A percentile compares a stretch with the other conserved stretches of the same genome.
phyloP scores from a whole-genome alignment of 2,329 filamentous ascomycete genomes.

The Pestalotiopsis sp. region DNA sequence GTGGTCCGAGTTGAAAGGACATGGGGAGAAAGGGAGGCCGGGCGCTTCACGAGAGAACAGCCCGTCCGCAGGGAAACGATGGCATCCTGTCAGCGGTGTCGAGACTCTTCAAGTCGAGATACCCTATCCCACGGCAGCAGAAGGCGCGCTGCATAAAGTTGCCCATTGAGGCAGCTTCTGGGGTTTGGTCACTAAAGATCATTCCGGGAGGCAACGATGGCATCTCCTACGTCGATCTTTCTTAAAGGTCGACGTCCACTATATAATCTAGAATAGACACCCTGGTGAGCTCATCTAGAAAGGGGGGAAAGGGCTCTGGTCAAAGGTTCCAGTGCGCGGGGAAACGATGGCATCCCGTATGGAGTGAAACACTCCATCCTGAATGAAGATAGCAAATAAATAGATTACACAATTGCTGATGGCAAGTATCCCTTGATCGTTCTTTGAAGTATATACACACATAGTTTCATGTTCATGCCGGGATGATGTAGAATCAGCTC shows the following conservation, averaged over 20 bases:
- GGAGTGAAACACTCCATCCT: slow-evolving; percentile 16
- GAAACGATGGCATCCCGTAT: slow-evolving; percentile 33
- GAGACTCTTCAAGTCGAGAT: not conserved
- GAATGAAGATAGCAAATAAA: not conserved
- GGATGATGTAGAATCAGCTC: too few relatives aligned
- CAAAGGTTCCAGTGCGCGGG: slow-evolving; percentile 24
- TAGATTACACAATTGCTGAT: not conserved
- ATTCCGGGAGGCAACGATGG: slow-evolving; percentile 31
- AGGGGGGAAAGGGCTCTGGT: slow-evolving; percentile 23
- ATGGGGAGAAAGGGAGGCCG: slow-evolving; percentile 16
- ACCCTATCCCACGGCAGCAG: slow-evolving; percentile 18
- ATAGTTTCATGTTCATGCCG: too few relatives aligned
- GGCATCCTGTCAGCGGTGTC: slow-evolving; percentile 30
- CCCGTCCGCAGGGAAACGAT: slow-evolving; percentile 35
- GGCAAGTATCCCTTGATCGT: not conserved
- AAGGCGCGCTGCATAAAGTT: slow-evolving; percentile 1
- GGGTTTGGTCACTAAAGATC: slow-evolving; percentile 22
- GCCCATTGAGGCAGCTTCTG: slow-evolving; percentile 17
- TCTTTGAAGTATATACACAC: too few relatives aligned
- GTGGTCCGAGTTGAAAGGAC: not conserved
- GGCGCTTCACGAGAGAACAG: slow-evolving; percentile 4
- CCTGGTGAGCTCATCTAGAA: slow-evolving; percentile 9
- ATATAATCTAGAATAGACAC: not conserved
- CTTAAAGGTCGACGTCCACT: slow-evolving; percentile 9
- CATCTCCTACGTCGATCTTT: slow-evolving; percentile 26